Evolutionary conservation across 2,329 filamentous ascomycete species (phyloP), one percentile per base, ranked within the genome.

Genomic region (Trichoderma sp.): DNA sequence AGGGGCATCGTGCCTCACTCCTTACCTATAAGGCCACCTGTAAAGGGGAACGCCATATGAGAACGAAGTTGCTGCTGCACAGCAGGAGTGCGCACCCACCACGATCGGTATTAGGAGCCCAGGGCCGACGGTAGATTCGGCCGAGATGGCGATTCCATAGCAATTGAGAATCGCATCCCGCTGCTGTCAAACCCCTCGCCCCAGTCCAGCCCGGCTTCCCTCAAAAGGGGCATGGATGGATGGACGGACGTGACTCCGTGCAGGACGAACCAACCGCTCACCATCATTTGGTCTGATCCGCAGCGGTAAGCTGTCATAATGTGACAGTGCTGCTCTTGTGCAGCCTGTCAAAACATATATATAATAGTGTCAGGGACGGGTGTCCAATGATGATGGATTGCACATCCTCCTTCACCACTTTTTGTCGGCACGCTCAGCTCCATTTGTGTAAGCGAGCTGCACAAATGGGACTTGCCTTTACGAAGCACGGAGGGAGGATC

Each of bases 241-340:
- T 24, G 24, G 19, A 39, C 28, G 28, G 59, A 55, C 26, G 45
- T 63, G 12, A 39, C 12, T 3, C 19, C 59, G 14, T 52, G 47
- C 58, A 52, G 45, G 57, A 28, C 15, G 45, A 43, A 41, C 45
- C 30, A 26, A 26, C 34, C n/a, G 21, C 26, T n/a, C 34, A 3
- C 48, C 44, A 30, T n/a, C 21, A 5, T 45, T 24, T 41, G 50
- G 39, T 6, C 19, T 10, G 41, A 10, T 55, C 50, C 41, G 24
- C 59, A 48, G 19, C 26, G 55, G 28, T 26, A 19, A 61, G 47
- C 34, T 52, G 34, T 52, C 47, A 63, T 24, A 55, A 47, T 55
- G 50, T 47, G 50, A 62, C 15, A 26, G 21, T 61, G 39, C 26
- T 34, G n/a, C 45, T 14, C 24, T 34, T 39, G 24, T 26, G 28